Conservation (phyloP, 2,329 filamentous ascomycete species). For the Pseudogymnoascus sp. region DNA sequence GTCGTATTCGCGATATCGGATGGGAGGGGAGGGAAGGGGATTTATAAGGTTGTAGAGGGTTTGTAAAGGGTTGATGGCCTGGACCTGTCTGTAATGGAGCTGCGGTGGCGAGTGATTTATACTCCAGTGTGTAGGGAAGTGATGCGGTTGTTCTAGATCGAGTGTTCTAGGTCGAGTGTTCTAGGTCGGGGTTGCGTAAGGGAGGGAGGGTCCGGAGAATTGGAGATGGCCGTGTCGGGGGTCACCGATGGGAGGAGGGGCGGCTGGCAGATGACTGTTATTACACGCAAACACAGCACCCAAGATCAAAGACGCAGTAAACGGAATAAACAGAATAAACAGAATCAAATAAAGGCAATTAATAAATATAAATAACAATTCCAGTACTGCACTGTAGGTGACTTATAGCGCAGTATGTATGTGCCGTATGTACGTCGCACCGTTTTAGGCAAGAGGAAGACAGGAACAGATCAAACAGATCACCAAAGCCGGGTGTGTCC, state of each 20-base stretch:
- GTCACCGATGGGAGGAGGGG: background rate
- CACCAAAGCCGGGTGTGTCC: background rate
- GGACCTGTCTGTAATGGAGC: background rate
- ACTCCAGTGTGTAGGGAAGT: background rate
- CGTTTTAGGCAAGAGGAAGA: slow-evolving; percentile 1
- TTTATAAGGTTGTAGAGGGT: background rate
- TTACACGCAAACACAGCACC: background rate
- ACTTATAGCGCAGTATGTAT: background rate
- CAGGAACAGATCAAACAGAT: background rate
- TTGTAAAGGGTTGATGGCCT: background rate
- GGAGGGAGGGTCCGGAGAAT: background rate
- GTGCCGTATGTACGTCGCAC: background rate
- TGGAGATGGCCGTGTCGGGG: background rate
- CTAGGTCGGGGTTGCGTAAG: background rate
- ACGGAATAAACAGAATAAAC: background rate
- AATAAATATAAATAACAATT: background rate
- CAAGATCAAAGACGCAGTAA: background rate
- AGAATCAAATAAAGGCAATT: too few relatives aligned
- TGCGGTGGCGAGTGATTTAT: background rate
- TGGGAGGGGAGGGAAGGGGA: background rate
- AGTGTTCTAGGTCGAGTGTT: too few relatives aligned
- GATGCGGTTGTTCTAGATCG: too few relatives aligned
- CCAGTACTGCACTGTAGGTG: background rate
- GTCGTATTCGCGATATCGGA: slow-evolving; percentile 5
- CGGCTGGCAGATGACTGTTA: background rate